Percentiles rank a stretch among this genome's conserved stretches.
Evolutionary conservation across 306 rosid genomes (phyloP).

Genomic region (Sindora glabra): DNA sequence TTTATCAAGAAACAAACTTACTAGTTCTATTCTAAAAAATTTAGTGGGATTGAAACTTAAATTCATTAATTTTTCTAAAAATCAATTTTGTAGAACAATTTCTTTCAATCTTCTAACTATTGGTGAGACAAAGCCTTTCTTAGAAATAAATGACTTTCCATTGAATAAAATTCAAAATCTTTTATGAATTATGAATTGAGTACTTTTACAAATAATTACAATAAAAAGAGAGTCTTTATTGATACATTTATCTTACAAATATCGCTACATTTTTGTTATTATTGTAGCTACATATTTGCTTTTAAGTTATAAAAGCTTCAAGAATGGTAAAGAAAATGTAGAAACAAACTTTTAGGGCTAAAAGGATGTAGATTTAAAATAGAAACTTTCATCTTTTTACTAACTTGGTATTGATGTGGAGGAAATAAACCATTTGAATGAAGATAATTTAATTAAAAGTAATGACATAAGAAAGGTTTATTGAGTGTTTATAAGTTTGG

Average conservation of each 20-base stretch:
- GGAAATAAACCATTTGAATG: constrained; percentile 64
- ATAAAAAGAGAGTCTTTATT: constrained; percentile 20
- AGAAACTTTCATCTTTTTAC: constrained; percentile 77
- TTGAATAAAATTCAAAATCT: constrained; percentile 34
- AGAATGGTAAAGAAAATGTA: constrained; percentile 18
- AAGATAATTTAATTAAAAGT: constrained; percentile 69
- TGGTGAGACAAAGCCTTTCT: constrained; percentile 62
- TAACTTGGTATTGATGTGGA: constrained; percentile 60
- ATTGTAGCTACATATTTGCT: constrained; percentile 39
- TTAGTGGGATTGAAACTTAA: constrained; percentile 66
- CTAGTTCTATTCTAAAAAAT: constrained; percentile 59
- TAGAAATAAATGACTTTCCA: constrained; percentile 69
- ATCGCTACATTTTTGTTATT: constrained; percentile 29
- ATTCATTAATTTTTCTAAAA: constrained; percentile 70
- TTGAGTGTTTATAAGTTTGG: too few relatives aligned
- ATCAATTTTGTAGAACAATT: constrained; percentile 57
- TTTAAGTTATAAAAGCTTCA: constrained; percentile 41
- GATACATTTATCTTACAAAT: constrained; percentile 39
- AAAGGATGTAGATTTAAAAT: constrained; percentile 39
- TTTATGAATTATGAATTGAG: constrained; percentile 33
- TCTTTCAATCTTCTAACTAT: constrained; percentile 58
- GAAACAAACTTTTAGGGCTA: constrained; percentile 23
- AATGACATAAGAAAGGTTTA: constrained; percentile 88
- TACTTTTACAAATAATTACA: constrained; percentile 31
- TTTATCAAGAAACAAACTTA: constrained; percentile 59